phyloP scores from a whole-genome alignment of 371 early-diverging fungal species.

The Syncephalis plumigaleata region DNA sequence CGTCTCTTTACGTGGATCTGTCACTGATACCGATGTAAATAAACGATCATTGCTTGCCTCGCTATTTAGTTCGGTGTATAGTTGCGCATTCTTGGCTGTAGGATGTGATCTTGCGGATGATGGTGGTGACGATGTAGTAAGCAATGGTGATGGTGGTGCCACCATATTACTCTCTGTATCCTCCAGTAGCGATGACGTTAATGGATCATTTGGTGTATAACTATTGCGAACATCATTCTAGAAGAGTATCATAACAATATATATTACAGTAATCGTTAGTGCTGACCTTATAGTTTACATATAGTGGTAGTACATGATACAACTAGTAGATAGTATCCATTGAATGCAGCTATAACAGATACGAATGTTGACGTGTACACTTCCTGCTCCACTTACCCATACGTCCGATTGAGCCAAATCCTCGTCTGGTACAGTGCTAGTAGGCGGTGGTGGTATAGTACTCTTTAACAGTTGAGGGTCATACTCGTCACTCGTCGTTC shows the following conservation, averaged over 20 bases:
- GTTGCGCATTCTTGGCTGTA: too few relatives aligned
- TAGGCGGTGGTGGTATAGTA: background rate
- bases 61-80: background rate
- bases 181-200: background rate
- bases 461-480: too few relatives aligned
- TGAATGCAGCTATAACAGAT: too few relatives aligned
- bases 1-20: conserved; percentile 69
- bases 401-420: background rate
- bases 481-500: background rate
- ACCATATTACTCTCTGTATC: background rate
- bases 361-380: too few relatives aligned
- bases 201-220: background rate
- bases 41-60: background rate
- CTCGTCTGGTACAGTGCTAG: background rate
- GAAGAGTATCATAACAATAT: background rate
- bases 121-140: too few relatives aligned
- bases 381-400: too few relatives aligned
- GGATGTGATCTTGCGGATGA: too few relatives aligned
- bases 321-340: too few relatives aligned
- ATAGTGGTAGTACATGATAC: too few relatives aligned
- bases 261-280: too few relatives aligned
- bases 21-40: conserved; percentile 31
- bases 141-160: background rate
- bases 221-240: background rate
- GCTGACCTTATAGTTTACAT: too few relatives aligned